A percentile compares a stretch with the other conserved stretches of the same genome.
phyloP scores from a whole-genome alignment of 2,329 filamentous ascomycete species.

The Teratosphaeriaceae sp. region DNA sequence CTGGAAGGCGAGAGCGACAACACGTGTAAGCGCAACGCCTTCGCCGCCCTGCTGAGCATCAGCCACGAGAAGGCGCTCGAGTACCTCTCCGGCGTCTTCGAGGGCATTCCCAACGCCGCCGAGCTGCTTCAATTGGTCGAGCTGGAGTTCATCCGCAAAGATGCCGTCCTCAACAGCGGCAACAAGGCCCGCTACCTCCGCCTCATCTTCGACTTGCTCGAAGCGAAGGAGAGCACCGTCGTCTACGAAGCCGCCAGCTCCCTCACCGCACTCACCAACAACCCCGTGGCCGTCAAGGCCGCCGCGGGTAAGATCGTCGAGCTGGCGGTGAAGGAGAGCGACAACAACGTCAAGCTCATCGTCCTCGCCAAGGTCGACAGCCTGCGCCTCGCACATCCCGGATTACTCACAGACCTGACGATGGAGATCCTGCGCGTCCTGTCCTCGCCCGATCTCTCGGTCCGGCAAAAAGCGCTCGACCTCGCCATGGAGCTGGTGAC shows the following conservation, averaged over 20 bases:
- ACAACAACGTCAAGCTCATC: conserved; percentile 99
- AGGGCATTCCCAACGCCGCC: conserved; percentile 88
- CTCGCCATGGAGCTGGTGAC: conserved; percentile 97
- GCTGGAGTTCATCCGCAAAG: conserved; percentile 95
- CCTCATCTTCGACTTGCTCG: conserved; percentile 92
- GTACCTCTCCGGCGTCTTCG: conserved; percentile 84
- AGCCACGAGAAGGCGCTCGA: conserved; percentile 87
- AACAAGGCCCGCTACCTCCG: conserved; percentile 95
- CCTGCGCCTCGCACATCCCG: conserved; percentile 78
- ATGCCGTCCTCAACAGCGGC: conserved; percentile 87
- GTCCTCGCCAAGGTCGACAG: conserved; percentile 91
- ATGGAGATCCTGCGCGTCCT: conserved; percentile 97
- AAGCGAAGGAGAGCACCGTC: conserved; percentile 88
- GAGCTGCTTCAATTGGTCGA: conserved; percentile 90
- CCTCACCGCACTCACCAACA: conserved; percentile 85
- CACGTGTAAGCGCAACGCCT: conserved; percentile 97
- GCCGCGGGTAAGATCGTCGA: conserved; percentile 96
- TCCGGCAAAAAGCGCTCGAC: conserved; percentile 80
- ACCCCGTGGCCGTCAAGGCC: conserved; percentile 95
- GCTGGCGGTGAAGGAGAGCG: conserved; percentile 91
- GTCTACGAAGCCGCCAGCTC: conserved; percentile 97
- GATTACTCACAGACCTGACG: conserved; percentile 83
- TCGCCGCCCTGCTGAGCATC: conserved; percentile 82
- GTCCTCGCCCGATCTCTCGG: conserved; percentile 92
- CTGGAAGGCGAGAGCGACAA: conserved; percentile 85